Base-by-base conservation (phyloP, 495 filamentous ascomycete genomes). In the Aspergillus haitiensis region DNA sequence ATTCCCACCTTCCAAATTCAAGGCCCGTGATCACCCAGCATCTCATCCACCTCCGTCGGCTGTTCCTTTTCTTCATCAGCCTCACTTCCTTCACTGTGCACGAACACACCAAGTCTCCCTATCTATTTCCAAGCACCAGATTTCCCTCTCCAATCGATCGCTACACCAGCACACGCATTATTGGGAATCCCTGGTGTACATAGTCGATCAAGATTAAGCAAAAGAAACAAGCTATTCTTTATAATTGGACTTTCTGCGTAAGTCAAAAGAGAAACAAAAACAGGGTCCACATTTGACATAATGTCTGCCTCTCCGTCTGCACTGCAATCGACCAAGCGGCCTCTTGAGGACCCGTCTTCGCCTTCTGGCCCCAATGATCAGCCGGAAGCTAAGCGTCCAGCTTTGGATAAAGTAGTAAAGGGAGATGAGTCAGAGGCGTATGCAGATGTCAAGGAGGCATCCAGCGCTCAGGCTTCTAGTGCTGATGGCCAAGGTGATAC, bases 371-470 rank as follows among this genome's bases (percentile, higher is more conserved):
- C 86, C 36, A 88, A 81, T 68, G 94, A 97, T 66, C 95, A 97
- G 74, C 92, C 92, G 33, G 94, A 98, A 63, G 94, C 95, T 63
- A 98, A 98, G 79, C 90, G 94, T 64, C 95, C 89, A 32, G 95
- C 95, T 49, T 83, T 98, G 56, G 93, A 97, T 78, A 98, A 97
- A 81, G 82, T 92, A 64, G 81, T 89, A 48, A 88, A 86, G 67
- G 80, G 81, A 40, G 80, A 83, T 8, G 80, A 83, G 21, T 71
- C 75, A 33, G 68, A 81, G 35, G 64, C 62, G 50, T 73, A 78
- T 18, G 80, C 78, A 52, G 82, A 81, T 34, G 76, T 81, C 62
- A 85, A 85, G 72, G 84, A 87, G 39, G 74, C 84, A 64, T 77
- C 81, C 48, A 83, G 82, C 48, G 64, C 62, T 48, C 48, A 77